Percentiles rank a stretch among this genome's conserved stretches.
phyloP scores from a whole-genome alignment of 768 basidiomycete species.

The Suillus placidus region DNA sequence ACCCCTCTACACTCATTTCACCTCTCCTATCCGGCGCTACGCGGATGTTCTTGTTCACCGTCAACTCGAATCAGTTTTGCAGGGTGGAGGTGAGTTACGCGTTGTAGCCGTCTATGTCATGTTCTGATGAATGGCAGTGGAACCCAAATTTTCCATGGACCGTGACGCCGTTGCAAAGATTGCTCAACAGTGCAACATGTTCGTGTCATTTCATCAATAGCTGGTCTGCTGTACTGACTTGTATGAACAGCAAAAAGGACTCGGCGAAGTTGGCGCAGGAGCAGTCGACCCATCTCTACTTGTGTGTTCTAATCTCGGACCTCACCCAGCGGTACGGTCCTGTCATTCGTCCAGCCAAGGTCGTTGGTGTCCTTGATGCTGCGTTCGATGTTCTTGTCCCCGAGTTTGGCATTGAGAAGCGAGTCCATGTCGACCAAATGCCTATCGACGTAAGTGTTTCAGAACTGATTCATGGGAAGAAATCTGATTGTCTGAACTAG shows the following conservation, averaged over 20 bases:
- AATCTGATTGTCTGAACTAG: constrained; percentile 43
- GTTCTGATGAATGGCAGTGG: constrained; percentile 41
- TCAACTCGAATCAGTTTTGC: constrained; percentile 88
- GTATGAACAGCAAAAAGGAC: constrained; percentile 72
- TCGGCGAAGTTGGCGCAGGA: constrained; percentile 93
- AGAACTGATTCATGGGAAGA: neutral
- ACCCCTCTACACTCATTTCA: constrained; percentile 93
- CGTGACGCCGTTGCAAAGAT: constrained; percentile 97
- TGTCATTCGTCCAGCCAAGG: constrained; percentile 92
- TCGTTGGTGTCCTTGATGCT: constrained; percentile 94
- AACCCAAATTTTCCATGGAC: constrained; percentile 94
- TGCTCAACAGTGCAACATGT: constrained; percentile 98
- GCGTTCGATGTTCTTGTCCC: constrained; percentile 96
- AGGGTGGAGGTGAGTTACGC: constrained; percentile 57
- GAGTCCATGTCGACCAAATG: constrained; percentile 99
- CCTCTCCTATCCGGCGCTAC: constrained; percentile 90
- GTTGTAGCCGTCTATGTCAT: neutral
- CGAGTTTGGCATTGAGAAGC: constrained; percentile 98
- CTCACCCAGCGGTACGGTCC: constrained; percentile 94
- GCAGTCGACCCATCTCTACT: constrained; percentile 93
- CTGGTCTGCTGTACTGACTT: constrained; percentile 10
- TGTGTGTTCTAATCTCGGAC: constrained; percentile 93
- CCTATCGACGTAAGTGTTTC: constrained; percentile 80
- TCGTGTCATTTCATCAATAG: constrained; percentile 28
- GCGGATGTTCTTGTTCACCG: constrained; percentile 96